These are phyloP conservation scores for Erysimum cheiri DNA, from an alignment of 441 rosid species.

Conservation along the genomic window DNA sequence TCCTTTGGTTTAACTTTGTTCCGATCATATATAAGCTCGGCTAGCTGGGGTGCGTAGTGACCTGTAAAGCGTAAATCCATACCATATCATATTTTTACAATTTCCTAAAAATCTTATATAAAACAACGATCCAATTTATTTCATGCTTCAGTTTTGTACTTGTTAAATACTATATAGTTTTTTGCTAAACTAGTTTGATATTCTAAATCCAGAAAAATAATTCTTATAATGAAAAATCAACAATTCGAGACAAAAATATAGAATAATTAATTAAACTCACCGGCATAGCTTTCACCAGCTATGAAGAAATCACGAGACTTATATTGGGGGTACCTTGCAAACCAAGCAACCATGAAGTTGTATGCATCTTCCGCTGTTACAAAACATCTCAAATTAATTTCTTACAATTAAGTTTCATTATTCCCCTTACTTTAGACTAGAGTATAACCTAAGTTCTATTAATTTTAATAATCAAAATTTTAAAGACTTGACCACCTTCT, in stretches of 20 bases:
- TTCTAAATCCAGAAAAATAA: background rate
- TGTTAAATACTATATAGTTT: no score
- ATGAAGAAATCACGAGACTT: conserved; percentile 59
- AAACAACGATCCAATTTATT: background rate
- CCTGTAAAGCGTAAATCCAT: conserved; percentile 47
- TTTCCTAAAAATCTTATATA: background rate
- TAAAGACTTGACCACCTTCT: background rate
- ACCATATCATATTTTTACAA: conserved; percentile 3
- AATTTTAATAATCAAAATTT: background rate
- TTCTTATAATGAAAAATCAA: background rate
- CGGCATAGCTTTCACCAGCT: conserved; percentile 71
- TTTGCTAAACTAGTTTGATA: background rate
- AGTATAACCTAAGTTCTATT: background rate
- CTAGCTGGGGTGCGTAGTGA: conserved; percentile 69
- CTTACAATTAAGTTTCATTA: background rate
- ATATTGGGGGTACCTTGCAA: conserved; percentile 56
- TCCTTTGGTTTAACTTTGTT: conserved; percentile 50
- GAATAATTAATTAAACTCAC: conserved; percentile 37
- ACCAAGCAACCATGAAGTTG: conserved; percentile 63
- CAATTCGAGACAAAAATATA: background rate
- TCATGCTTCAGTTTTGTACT: conserved; percentile 17
- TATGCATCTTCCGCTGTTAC: conserved; percentile 62
- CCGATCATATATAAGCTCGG: conserved; percentile 59
- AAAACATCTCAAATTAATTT: conserved; percentile 11
- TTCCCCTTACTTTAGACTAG: background rate